phyloP scores from a whole-genome alignment of 2,329 filamentous ascomycete species.

The Pseudogymnoascus sp. region DNA sequence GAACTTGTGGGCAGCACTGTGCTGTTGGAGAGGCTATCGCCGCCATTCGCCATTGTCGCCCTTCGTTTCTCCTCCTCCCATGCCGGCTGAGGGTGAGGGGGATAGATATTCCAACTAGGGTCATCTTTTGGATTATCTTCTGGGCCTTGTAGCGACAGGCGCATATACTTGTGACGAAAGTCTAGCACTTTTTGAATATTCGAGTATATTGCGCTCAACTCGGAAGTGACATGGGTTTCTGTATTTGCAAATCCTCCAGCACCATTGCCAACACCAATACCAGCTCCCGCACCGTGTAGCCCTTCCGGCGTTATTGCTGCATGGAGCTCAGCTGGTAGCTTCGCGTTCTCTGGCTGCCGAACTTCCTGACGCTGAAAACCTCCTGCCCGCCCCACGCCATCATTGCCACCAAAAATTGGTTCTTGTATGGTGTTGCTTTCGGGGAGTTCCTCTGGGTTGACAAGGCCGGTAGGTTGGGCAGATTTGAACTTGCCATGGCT shows the following conservation, averaged over 20 bases:
- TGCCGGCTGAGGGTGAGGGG: slow-evolving; percentile 81
- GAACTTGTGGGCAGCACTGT: slow-evolving; percentile 29
- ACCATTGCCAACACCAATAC: slow-evolving; percentile 55
- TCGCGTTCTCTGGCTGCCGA: slow-evolving; percentile 25
- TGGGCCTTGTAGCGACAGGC: slow-evolving; percentile 72
- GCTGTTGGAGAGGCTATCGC: slow-evolving; percentile 44
- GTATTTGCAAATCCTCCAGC: slow-evolving; percentile 59
- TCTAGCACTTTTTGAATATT: slow-evolving; percentile 90
- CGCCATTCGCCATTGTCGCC: slow-evolving; percentile 21
- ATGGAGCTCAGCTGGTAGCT: slow-evolving; percentile 49
- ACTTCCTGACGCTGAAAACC: not conserved
- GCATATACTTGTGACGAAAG: slow-evolving; percentile 80
- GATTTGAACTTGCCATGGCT: slow-evolving; percentile 23
- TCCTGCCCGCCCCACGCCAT: slow-evolving; percentile 22
- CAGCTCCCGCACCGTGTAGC: slow-evolving; percentile 51
- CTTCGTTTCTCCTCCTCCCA: slow-evolving; percentile 56
- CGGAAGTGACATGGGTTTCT: slow-evolving; percentile 74
- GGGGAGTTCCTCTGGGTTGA: slow-evolving; percentile 25
- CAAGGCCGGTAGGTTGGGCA: slow-evolving; percentile 24
- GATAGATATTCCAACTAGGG: slow-evolving; percentile 80
- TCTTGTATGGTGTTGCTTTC: slow-evolving; percentile 29
- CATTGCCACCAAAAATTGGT: slow-evolving; percentile 16
- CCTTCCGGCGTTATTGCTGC: slow-evolving; percentile 45
- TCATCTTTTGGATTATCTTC: slow-evolving; percentile 85
- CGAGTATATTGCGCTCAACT: slow-evolving; percentile 78